Evolutionary conservation across 306 rosid species (phyloP), one percentile per base, ranked within the genome.

Genomic region (Macrotyloma uniflorum): DNA sequence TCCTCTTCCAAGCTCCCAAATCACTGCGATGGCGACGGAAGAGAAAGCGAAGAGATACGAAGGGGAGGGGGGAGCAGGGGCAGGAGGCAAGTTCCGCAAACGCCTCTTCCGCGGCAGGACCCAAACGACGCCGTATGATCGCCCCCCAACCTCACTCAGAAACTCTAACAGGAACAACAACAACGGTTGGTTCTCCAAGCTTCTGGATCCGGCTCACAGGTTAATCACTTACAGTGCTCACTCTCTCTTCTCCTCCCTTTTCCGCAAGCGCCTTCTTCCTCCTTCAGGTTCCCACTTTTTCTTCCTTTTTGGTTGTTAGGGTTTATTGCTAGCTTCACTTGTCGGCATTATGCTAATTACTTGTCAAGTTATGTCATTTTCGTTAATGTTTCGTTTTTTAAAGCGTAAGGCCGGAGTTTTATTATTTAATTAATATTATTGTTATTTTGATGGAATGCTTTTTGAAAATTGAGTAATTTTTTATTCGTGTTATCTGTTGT

Each of bases 151-250:
- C 0, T 77, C 88, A 20, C 68, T 92, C 8, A 78, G 93, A 70
- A 90, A 87, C 89, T 85, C 93, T 69, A 54, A 40, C 67, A 63
- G 73, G 10, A 70, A 63, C 43, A 72, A 72, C 11, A 76, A 53
- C 43, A 72, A 68, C 8, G 96, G 97, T 12, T 95, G 99, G 99
- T 68, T 95, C 70, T 91, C 96, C 36, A 91, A 90, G 86, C 82
- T 94, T 3, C 93, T 93, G 66, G 96, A 93, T 93, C 99, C 99
- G 12, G 98, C 98, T 16, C 99, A 95, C 50, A 80, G 90, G 75
- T 88, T 95, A 57, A 87, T 95, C 79, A 42, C 84, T 68, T 62
- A 82, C 13, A 74, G 94, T 33, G 98, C 98, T 5, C 90, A 87
- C 70, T 78, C 85, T 75, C 75, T 95, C 5, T 95, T 95, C 76